Percentiles rank a stretch among this genome's conserved stretches.
Conservation (phyloP, 2,329 filamentous ascomycete genomes). For the Colletotrichum eremochloae region DNA sequence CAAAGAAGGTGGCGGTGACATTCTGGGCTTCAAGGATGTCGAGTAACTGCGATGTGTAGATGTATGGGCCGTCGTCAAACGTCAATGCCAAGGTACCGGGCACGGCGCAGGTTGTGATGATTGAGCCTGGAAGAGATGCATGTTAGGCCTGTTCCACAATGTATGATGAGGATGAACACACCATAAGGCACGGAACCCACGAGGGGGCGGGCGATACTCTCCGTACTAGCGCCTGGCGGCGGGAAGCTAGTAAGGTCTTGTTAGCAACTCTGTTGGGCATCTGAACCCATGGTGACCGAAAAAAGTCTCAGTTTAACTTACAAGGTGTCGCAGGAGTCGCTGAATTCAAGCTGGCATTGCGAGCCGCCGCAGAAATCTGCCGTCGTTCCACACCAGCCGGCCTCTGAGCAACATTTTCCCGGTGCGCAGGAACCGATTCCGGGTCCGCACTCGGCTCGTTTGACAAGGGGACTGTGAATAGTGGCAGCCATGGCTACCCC, state of each 20-base stretch:
- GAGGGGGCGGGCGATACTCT: constrained; percentile 48
- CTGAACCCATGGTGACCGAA: not conserved
- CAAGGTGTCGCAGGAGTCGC: constrained; percentile 58
- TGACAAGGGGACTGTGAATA: constrained; percentile 33
- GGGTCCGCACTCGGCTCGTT: constrained; percentile 49
- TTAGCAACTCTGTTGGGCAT: constrained; percentile 3
- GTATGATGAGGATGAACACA: constrained; percentile 46
- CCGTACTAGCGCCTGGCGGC: constrained; percentile 51
- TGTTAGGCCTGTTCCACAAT: constrained; percentile 44
- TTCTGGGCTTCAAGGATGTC: constrained; percentile 51
- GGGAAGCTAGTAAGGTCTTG: constrained; percentile 46
- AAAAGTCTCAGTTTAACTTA: constrained; percentile 46
- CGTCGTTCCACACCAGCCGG: constrained; percentile 54
- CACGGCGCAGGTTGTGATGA: constrained; percentile 53
- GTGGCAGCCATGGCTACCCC: constrained; percentile 38
- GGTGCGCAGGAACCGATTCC: constrained; percentile 52
- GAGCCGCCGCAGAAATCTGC: constrained; percentile 54
- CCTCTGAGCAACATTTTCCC: constrained; percentile 54
- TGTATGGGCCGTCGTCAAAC: constrained; percentile 62
- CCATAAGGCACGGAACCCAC: constrained; percentile 55
- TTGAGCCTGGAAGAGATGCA: constrained; percentile 45
- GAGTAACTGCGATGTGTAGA: constrained; percentile 58
- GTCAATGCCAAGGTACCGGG: constrained; percentile 59
- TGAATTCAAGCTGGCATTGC: constrained; percentile 55
- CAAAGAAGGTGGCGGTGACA: constrained; percentile 58